Conservation (phyloP, 306 rosid genomes). For the Cicer chorassanicum region DNA sequence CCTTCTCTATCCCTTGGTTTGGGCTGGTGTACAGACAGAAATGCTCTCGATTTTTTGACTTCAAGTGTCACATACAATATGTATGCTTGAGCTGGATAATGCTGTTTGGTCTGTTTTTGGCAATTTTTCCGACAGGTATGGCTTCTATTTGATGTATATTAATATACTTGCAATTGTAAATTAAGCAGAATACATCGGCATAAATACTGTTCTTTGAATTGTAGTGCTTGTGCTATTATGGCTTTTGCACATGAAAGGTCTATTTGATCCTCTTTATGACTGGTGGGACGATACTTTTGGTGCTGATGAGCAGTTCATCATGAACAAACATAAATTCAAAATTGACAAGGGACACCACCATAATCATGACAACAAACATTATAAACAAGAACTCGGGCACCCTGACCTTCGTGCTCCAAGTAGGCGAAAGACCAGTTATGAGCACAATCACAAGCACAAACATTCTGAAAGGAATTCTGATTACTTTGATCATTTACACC, state of each 20-base stretch:
- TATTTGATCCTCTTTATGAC: conserved; percentile 88
- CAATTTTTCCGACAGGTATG: conserved; percentile 79
- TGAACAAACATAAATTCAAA: conserved; percentile 43
- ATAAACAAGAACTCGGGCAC: conserved; percentile 50
- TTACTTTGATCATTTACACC: conserved; percentile 57
- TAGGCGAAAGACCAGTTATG: conserved; percentile 53
- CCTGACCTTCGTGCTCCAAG: conserved; percentile 48
- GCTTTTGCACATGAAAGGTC: conserved; percentile 82
- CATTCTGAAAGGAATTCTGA: conserved; percentile 55
- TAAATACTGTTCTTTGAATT: conserved; percentile 43
- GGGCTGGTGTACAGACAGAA: conserved; percentile 59
- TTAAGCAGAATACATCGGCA: conserved; percentile 24
- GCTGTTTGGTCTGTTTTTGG: conserved; percentile 77
- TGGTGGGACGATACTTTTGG: conserved; percentile 81
- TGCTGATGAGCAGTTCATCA: conserved; percentile 42
- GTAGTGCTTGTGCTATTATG: conserved; percentile 79
- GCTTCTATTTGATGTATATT: conserved; percentile 16
- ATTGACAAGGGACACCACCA: conserved; percentile 45
- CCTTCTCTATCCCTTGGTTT: conserved; percentile 5
- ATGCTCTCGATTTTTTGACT: conserved; percentile 83
- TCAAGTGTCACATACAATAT: conserved; percentile 87
- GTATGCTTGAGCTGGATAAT: conserved; percentile 86
- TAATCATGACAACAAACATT: conserved; percentile 50
- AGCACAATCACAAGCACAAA: conserved; percentile 58
- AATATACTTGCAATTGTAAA: conserved; percentile 3